Conservation (phyloP, 768 basidiomycete species). For the Lyophyllum atratum region DNA sequence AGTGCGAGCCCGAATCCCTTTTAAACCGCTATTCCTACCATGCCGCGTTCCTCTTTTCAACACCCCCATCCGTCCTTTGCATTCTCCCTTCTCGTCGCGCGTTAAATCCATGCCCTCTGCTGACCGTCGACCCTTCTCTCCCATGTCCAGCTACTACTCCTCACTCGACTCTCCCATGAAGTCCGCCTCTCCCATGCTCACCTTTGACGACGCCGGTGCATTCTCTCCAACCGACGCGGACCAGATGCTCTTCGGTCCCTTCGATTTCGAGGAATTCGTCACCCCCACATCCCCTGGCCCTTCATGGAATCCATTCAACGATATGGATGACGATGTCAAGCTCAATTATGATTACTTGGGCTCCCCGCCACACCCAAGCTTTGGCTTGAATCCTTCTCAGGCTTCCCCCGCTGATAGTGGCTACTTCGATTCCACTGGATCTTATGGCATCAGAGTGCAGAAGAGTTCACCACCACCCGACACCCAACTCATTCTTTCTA, state of each 20-base stretch:
- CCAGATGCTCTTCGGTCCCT: slow-evolving; percentile 58
- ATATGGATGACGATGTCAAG: slow-evolving; percentile 45
- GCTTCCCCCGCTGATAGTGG: slow-evolving; percentile 38
- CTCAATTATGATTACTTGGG: slow-evolving; percentile 38
- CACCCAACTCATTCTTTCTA: slow-evolving; percentile 46
- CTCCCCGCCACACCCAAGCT: slow-evolving; percentile 26
- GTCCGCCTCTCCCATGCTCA: slow-evolving; percentile 31
- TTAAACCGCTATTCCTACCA: slow-evolving; percentile 34
- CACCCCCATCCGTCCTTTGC: slow-evolving; percentile 25
- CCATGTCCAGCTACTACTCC: slow-evolving; percentile 19
- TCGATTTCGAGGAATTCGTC: slow-evolving; percentile 55
- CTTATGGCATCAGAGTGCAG: slow-evolving; percentile 40
- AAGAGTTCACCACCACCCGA: slow-evolving; percentile 48
- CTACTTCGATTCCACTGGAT: slow-evolving; percentile 39
- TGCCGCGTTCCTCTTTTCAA: slow-evolving; percentile 24
- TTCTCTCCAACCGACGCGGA: slow-evolving; percentile 44
- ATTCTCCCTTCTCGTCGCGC: slow-evolving; percentile 23
- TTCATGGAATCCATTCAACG: slow-evolving; percentile 39
- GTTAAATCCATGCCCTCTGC: slow-evolving; percentile 43
- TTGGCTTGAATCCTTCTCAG: slow-evolving; percentile 38
- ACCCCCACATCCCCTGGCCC: slow-evolving; percentile 27
- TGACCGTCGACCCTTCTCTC: slow-evolving; percentile 31
- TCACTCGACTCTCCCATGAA: slow-evolving; percentile 27
- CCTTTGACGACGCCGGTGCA: slow-evolving; percentile 34
- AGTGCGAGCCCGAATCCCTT: slow-evolving; percentile 38